Evolutionary conservation across 306 rosid species (phyloP).

Genomic region (Urtica urens): DNA sequence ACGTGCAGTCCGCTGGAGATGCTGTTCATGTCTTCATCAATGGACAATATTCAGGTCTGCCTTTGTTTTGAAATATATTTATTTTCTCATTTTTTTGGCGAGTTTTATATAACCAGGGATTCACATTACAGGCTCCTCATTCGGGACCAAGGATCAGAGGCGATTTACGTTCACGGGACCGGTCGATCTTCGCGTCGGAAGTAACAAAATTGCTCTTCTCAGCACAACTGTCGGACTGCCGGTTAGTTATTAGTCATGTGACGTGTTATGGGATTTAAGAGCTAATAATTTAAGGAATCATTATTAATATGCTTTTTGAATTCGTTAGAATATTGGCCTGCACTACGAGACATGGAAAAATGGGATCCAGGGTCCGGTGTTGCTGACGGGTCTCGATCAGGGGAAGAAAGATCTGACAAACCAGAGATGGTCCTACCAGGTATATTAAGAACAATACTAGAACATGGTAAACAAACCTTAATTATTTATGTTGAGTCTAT

Average conservation of each 20-base stretch:
- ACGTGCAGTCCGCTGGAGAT: conserved; percentile 71
- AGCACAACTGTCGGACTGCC: conserved; percentile 90
- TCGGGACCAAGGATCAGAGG: conserved; percentile 56
- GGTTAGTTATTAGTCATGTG: conserved; percentile 32
- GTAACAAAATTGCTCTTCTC: conserved; percentile 70
- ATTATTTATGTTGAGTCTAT: no score
- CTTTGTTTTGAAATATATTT: no score
- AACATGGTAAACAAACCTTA: no score
- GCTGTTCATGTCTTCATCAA: conserved; percentile 82
- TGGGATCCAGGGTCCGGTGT: conserved; percentile 74
- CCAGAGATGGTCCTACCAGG: conserved; percentile 94
- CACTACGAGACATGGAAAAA: conserved; percentile 76
- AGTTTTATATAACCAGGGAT: background rate
- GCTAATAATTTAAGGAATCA: no score
- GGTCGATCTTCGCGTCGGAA: conserved; percentile 55
- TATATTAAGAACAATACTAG: conserved; percentile 10
- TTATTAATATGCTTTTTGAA: conserved; percentile 2
- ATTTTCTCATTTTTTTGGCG: background rate
- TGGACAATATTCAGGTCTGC: conserved; percentile 68
- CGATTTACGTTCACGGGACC: conserved; percentile 62
- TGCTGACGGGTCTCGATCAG: conserved; percentile 52
- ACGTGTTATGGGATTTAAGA: no score
- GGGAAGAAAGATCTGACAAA: conserved; percentile 56
- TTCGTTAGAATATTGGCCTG: conserved; percentile 59
- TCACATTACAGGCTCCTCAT: conserved; percentile 55